phyloP scores from a whole-genome alignment of 768 basidiomycete genomes.

The Lentinula sp. region DNA sequence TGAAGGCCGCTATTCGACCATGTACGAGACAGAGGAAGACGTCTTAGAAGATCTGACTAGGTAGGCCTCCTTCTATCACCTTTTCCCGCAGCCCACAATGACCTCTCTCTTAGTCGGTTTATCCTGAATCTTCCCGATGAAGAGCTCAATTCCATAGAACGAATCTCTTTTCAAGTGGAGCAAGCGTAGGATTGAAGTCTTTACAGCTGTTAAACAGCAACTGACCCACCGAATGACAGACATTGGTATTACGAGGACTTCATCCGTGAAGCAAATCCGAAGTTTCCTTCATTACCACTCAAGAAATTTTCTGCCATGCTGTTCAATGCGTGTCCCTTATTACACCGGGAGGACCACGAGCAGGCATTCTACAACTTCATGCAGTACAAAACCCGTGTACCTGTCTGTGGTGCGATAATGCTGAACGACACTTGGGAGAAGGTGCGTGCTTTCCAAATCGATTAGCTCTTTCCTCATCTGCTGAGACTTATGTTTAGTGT shows the following conservation, averaged over 20 bases:
- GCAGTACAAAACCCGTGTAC: constrained; percentile 94
- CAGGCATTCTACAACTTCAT: constrained; percentile 86
- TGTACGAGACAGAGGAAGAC: constrained; percentile 74
- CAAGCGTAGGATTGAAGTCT: constrained; percentile 72
- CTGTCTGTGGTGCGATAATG: constrained; percentile 97
- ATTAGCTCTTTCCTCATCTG: constrained; percentile 8
- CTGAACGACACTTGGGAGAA: constrained; percentile 90
- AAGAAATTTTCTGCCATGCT: constrained; percentile 92
- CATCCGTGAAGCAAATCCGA: constrained; percentile 84
- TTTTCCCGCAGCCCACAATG: constrained; percentile 5
- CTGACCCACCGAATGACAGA: constrained; percentile 32
- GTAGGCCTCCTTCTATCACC: constrained; percentile 31
- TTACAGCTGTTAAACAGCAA: constrained; percentile 8
- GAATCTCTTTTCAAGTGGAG: constrained; percentile 98
- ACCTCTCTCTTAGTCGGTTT: constrained; percentile 61
- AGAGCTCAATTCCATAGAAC: constrained; percentile 85
- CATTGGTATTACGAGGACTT: constrained; percentile 99
- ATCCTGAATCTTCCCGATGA: constrained; percentile 94
- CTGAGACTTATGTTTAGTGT: constrained; percentile 48
- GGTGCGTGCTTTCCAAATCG: constrained; percentile 35
- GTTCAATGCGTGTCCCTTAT: constrained; percentile 78
- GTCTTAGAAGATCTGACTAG: constrained; percentile 90
- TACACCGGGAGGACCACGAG: constrained; percentile 83
- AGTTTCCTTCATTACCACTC: constrained; percentile 81
- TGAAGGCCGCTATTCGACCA: constrained; percentile 46